Evolutionary conservation across 768 basidiomycete species (phyloP).

Genomic region (Naematelia aurantialba): DNA sequence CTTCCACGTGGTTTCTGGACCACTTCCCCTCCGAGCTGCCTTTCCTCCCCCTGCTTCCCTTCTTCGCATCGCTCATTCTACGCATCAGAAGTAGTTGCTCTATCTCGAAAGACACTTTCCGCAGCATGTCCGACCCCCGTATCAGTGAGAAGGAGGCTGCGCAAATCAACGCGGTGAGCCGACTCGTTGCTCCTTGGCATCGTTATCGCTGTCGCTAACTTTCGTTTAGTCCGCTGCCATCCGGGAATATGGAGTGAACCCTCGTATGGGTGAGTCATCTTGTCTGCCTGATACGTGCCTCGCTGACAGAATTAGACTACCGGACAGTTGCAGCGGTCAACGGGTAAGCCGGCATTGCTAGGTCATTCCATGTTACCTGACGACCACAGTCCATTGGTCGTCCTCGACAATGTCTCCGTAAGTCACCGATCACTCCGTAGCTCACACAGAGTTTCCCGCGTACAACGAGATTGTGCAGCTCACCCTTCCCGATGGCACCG

Average conservation of each 20-base stretch:
- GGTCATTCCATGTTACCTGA: conserved; percentile 5
- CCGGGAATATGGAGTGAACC: conserved; percentile 35
- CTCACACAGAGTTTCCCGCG: conserved; percentile 70
- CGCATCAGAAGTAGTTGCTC: too few relatives aligned
- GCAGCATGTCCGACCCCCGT: conserved; percentile 17
- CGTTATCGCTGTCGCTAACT: neutral
- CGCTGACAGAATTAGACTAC: conserved; percentile 62
- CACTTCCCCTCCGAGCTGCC: neutral
- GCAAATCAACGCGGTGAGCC: conserved; percentile 46
- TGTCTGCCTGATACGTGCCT: conserved; percentile 4
- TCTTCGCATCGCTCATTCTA: neutral
- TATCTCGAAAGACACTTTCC: neutral
- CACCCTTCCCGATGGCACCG: conserved; percentile 90
- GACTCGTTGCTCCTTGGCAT: neutral
- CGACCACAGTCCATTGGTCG: conserved; percentile 73
- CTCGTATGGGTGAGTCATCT: conserved; percentile 23
- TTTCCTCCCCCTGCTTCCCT: neutral
- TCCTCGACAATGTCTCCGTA: conserved; percentile 97
- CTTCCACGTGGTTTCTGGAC: neutral
- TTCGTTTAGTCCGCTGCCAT: conserved; percentile 43
- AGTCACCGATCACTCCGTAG: conserved; percentile 23
- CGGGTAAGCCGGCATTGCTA: conserved; percentile 60
- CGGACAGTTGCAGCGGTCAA: conserved; percentile 98
- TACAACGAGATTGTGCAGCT: conserved; percentile 98
- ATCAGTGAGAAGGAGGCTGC: conserved; percentile 43